A percentile compares a stretch with the other conserved stretches of the same genome.
Evolutionary conservation across 2,329 filamentous ascomycete species (phyloP).

Genomic region (Neofusicoccum umdonicola): DNA sequence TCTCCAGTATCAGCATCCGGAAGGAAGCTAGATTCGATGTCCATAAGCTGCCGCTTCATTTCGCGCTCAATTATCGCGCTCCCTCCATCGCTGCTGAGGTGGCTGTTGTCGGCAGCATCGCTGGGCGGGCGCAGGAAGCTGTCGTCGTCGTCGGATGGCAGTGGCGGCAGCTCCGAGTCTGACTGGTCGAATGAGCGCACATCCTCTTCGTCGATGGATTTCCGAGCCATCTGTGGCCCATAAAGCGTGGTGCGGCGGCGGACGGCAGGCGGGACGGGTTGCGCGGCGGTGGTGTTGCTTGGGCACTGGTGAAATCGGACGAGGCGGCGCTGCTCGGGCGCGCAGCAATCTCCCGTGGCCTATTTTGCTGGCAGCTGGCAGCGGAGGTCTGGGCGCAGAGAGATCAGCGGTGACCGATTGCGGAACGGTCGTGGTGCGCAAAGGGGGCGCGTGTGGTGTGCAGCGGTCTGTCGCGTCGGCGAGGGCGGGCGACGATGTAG

Average conservation of each 20-base stretch:
- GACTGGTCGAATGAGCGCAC: slow-evolving; percentile 33
- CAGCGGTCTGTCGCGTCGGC: slow-evolving; percentile 7
- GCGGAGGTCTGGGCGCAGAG: slow-evolving; percentile 8
- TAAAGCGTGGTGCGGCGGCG: slow-evolving; percentile 15
- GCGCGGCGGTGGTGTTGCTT: background rate
- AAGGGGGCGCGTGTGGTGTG: slow-evolving; percentile 15
- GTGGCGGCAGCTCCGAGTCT: slow-evolving; percentile 39
- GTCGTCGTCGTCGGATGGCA: slow-evolving; percentile 40
- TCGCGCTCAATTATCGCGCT: slow-evolving; percentile 54
- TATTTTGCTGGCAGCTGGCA: background rate
- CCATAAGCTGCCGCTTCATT: slow-evolving; percentile 59
- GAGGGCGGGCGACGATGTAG: background rate
- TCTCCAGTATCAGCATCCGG: slow-evolving; percentile 49
- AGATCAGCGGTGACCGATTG: slow-evolving; percentile 16
- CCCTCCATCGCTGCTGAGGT: slow-evolving; percentile 33
- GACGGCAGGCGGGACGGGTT: background rate
- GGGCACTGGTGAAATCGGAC: background rate
- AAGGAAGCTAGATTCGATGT: slow-evolving; percentile 63
- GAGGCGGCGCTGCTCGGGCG: slow-evolving; percentile 1
- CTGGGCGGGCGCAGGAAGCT: slow-evolving; percentile 34
- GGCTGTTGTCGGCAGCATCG: slow-evolving; percentile 28
- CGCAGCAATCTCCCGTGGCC: slow-evolving; percentile 8
- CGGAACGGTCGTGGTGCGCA: slow-evolving; percentile 11
- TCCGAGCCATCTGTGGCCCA: slow-evolving; percentile 26
- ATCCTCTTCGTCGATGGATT: slow-evolving; percentile 31